phyloP scores from a whole-genome alignment of 257 asterid genomes.

The Solanum chmielewskii region DNA sequence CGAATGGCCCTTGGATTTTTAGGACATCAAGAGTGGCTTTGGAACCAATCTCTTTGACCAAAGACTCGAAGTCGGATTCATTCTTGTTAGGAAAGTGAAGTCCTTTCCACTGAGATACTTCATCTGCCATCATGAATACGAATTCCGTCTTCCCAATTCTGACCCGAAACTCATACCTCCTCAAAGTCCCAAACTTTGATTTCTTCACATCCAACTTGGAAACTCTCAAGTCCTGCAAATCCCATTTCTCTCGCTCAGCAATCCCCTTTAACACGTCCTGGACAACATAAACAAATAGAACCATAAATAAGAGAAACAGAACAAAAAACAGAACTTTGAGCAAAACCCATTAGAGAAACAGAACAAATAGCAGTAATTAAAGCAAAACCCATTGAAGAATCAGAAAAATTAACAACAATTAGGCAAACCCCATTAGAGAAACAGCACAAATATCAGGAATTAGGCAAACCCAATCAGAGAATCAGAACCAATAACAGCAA shows the following conservation, averaged over 20 bases:
- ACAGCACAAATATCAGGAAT: background rate
- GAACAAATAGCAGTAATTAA: background rate
- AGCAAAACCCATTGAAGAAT: background rate
- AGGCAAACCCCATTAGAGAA: background rate
- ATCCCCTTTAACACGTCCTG: constrained; percentile 50
- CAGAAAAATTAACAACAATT: background rate
- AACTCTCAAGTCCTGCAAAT: constrained; percentile 39
- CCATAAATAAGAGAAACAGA: background rate
- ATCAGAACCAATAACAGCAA: background rate
- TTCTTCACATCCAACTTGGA: constrained; percentile 42
- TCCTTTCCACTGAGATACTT: constrained; percentile 43
- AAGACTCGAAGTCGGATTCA: constrained; percentile 32
- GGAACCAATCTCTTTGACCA: constrained; percentile 34
- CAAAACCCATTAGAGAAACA: background rate
- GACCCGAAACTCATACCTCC: constrained; percentile 35
- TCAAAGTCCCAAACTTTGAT: constrained; percentile 26
- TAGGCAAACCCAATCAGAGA: background rate
- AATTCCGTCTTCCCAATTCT: constrained; percentile 38
- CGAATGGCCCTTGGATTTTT: constrained; percentile 64
- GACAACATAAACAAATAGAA: background rate
- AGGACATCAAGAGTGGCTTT: constrained; percentile 32
- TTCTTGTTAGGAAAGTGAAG: constrained; percentile 11
- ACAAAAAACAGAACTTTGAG: background rate
- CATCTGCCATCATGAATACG: constrained; percentile 44
- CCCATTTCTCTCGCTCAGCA: constrained; percentile 53